These are phyloP conservation scores for Talaromyces stipitatus DNA, from an alignment of 495 filamentous ascomycete species.

Conservation along the genomic window DNA sequence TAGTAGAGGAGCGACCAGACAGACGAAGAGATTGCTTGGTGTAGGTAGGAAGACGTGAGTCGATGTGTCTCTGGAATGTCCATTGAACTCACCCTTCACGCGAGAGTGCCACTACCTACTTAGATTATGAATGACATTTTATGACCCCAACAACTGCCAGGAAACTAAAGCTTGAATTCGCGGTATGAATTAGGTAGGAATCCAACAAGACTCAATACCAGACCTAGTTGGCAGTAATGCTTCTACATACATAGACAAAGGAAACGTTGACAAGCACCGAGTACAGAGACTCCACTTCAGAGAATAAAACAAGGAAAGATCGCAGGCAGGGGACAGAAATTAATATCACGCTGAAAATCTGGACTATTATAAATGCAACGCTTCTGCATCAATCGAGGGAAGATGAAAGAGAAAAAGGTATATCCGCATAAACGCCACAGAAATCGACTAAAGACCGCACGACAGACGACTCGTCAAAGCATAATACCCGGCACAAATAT, in stretches of 20 bases:
- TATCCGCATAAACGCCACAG: conserved; percentile 4
- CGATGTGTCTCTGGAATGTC: neutral
- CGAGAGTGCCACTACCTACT: neutral
- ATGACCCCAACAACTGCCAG: neutral
- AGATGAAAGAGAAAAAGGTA: conserved; percentile 1
- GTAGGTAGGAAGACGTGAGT: conserved; percentile 26
- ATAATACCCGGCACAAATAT: conserved; percentile 74
- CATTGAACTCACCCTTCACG: neutral
- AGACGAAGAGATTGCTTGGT: conserved; percentile 31
- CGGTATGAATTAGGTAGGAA: neutral
- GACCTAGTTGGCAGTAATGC: neutral
- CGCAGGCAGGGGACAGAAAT: neutral
- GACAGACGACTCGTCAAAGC: neutral
- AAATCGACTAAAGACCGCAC: neutral
- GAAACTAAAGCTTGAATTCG: neutral
- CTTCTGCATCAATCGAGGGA: neutral
- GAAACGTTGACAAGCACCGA: neutral
- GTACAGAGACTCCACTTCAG: no score
- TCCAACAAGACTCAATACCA: neutral
- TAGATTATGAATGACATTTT: neutral
- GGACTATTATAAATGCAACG: neutral
- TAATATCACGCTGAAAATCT: neutral
- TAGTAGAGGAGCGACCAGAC: conserved; percentile 15
- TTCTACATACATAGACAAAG: neutral
- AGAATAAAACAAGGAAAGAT: neutral